phyloP scores from a whole-genome alignment of 805 yeast genomes.

The Candida odintsovae region DNA sequence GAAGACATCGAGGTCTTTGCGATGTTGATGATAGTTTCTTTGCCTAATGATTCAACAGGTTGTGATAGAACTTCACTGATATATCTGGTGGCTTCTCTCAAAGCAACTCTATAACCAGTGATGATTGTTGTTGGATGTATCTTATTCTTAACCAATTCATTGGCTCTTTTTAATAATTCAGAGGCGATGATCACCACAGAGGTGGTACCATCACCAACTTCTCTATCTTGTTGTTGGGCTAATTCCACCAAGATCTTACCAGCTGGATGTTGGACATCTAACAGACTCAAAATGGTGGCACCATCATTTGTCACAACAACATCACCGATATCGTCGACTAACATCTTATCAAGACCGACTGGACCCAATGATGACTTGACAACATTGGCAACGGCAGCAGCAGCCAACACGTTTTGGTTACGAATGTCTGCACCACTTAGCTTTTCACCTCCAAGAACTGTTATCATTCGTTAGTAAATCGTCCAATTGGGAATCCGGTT shows the following conservation, averaged over 20 bases:
- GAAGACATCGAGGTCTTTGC: slow-evolving; percentile 98
- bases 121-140: slow-evolving; percentile 98
- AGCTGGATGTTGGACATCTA: slow-evolving; percentile 98
- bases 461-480: slow-evolving; percentile 7
- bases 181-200: slow-evolving; percentile 95
- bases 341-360: slow-evolving; percentile 96
- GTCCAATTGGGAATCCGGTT: neutral
- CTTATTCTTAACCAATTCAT: slow-evolving; percentile 86
- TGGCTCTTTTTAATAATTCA: slow-evolving; percentile 87
- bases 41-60: slow-evolving; percentile 67
- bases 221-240: slow-evolving; percentile 98
- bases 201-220: slow-evolving; percentile 98
- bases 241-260: slow-evolving; percentile 94
- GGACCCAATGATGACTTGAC: slow-evolving; percentile 97
- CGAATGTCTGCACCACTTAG: slow-evolving; percentile 94
- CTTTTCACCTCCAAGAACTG: slow-evolving; percentile 90
- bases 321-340: slow-evolving; percentile 98
- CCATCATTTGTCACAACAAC: slow-evolving; percentile 99
- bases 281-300: slow-evolving; percentile 83
- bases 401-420: slow-evolving; percentile 92
- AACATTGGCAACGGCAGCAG: slow-evolving; percentile 97
- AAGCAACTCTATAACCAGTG: slow-evolving; percentile 91
- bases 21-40: slow-evolving; percentile 79
- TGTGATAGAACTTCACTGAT: slow-evolving; percentile 80
- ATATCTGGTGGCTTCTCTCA: slow-evolving; percentile 81